Base-by-base conservation (phyloP, 2,329 filamentous ascomycete species). In the Anthostomella pinea region DNA sequence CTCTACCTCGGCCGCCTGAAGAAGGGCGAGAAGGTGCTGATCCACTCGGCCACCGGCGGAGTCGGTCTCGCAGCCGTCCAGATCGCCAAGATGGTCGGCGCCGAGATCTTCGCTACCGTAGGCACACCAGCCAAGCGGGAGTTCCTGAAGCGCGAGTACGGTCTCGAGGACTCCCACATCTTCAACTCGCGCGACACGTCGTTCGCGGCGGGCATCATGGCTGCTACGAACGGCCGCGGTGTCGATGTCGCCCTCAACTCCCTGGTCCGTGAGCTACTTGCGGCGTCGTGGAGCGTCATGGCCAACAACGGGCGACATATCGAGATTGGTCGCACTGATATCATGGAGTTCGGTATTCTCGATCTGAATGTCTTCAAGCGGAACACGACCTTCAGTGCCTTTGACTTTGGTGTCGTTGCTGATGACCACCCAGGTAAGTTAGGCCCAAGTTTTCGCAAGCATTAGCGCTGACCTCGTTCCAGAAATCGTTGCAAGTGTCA, bases 231-330 rank as follows among this genome's bases (percentile, higher is more conserved):
- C 9, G 45, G 51, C 1, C 33, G 33, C 1, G 62, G 63, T 9
- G 54, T 72, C 2, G 68, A 75, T 24, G 43, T 72, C 6, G 57
- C 72, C 1, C 69, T 72, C 35, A 71, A 72, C 44, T 60, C 70
- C 0, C 14, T 43, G 10, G 67, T 69, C n/a, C 22, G 39, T 7
- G 43, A 46, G 25, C 21, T 33, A 2, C 32, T 46, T 6, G 29
- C 28, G 8, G 33, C 28, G 15, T 40, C 43, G 6, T 43, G 41
- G 34, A 35, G 36, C 21, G 30, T 36, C 30, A 35, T 46, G 21
- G 43, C 37, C 3, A 17, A 16, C 19, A 27, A 19, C 23, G 37
- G 37, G 10, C 33, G 33, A 5, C 31, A 35, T 17, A 34, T 45
- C 19, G 42, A 45, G 15, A 42, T 45, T 17, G 39, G 42, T n/a